These are phyloP conservation scores for Gamarada debralockiae DNA, from an alignment of 495 filamentous ascomycete species.

Conservation along the genomic window DNA sequence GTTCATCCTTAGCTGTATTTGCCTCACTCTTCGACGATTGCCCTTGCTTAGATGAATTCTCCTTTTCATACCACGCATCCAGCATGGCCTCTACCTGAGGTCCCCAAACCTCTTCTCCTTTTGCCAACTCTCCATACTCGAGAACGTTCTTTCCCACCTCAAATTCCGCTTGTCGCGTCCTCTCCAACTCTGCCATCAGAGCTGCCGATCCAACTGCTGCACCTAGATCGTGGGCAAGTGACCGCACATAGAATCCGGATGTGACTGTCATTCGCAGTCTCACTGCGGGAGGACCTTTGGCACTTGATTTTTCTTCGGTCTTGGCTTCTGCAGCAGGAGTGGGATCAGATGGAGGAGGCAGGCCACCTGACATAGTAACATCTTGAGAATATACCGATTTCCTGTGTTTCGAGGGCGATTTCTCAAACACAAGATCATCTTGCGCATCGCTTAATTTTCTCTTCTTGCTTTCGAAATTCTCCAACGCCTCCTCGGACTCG, in stretches of 20 bases:
- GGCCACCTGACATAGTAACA: slow-evolving; percentile 49
- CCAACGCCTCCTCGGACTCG: slow-evolving; percentile 29
- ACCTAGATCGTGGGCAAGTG: slow-evolving; percentile 87
- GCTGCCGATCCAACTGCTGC: slow-evolving; percentile 74
- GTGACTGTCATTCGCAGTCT: slow-evolving; percentile 88
- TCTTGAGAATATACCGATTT: slow-evolving; percentile 26
- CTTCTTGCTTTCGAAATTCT: slow-evolving; percentile 44
- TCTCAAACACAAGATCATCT: slow-evolving; percentile 32
- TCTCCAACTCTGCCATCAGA: slow-evolving; percentile 81
- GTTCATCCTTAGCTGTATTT: too few relatives aligned
- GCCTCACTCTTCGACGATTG: too few relatives aligned
- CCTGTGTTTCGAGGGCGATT: slow-evolving; percentile 26
- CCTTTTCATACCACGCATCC: slow-evolving; percentile 43
- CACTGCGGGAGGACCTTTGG: slow-evolving; percentile 59
- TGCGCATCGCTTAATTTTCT: slow-evolving; percentile 33
- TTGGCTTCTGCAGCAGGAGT: slow-evolving; percentile 3
- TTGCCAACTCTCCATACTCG: slow-evolving; percentile 74
- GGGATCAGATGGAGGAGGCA: slow-evolving; percentile 29
- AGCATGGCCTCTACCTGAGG: slow-evolving; percentile 67
- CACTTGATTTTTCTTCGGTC: not conserved
- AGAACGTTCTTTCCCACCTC: slow-evolving; percentile 67
- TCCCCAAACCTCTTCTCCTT: slow-evolving; percentile 79
- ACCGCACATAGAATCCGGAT: slow-evolving; percentile 96
- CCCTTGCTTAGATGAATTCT: not conserved
- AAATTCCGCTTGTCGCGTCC: slow-evolving; percentile 78